A percentile compares a stretch with the other conserved stretches of the same genome.
These are phyloP conservation scores for Phytopythium helicoides DNA, from an alignment of 352 stramenopile species.

Conservation along the genomic window DNA sequence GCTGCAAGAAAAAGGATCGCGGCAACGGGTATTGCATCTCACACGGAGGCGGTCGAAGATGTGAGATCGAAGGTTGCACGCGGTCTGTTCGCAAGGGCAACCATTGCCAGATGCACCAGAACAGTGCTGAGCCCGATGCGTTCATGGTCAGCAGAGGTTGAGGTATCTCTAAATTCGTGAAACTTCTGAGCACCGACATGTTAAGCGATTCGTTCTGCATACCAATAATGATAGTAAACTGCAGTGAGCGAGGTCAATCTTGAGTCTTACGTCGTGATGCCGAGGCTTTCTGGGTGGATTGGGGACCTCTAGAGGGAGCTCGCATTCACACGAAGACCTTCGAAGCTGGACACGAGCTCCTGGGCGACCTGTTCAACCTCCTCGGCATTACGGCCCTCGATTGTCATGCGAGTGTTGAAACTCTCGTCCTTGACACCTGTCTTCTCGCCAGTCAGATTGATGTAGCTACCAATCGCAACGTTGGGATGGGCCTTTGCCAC, in stretches of 20 bases:
- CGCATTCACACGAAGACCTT: slow-evolving; percentile 12
- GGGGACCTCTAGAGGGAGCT: background rate
- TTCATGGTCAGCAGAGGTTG: slow-evolving; percentile 50
- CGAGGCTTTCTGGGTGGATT: too few relatives aligned
- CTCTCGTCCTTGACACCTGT: slow-evolving; percentile 46
- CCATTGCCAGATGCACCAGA: slow-evolving; percentile 67
- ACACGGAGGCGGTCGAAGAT: slow-evolving; percentile 71
- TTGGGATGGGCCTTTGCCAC: slow-evolving; percentile 65
- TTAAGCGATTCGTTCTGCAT: too few relatives aligned
- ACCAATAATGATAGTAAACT: too few relatives aligned
- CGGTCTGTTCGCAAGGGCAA: slow-evolving; percentile 77
- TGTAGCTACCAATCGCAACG: slow-evolving; percentile 81
- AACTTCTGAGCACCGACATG: too few relatives aligned
- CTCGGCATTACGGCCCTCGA: slow-evolving; percentile 49
- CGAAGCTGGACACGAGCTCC: slow-evolving; percentile 32
- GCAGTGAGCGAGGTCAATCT: too few relatives aligned
- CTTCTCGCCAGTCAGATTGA: slow-evolving; percentile 73
- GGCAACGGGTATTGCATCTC: slow-evolving; percentile 83
- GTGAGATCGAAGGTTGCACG: slow-evolving; percentile 49
- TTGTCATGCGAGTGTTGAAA: slow-evolving; percentile 69
- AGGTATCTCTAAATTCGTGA: slow-evolving; percentile 7
- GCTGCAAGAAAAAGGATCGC: slow-evolving; percentile 81
- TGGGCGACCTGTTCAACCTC: slow-evolving; percentile 58
- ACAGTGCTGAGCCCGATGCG: slow-evolving; percentile 18
- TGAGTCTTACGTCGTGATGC: too few relatives aligned